Evolutionary conservation across 805 yeast genomes (phyloP).

Genomic region (Lipomyces starkeyi): DNA sequence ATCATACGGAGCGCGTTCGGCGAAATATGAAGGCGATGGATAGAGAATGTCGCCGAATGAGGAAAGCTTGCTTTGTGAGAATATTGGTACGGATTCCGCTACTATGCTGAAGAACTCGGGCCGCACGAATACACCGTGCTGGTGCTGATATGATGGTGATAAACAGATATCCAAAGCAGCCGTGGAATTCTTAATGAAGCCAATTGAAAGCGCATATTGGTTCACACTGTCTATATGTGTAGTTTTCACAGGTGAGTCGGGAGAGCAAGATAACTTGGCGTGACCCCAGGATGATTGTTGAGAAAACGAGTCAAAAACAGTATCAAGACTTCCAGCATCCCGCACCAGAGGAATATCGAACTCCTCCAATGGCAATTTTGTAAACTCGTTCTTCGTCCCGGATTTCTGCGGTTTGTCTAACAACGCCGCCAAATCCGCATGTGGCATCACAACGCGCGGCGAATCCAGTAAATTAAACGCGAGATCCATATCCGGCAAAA

Average conservation of each 20-base stretch:
- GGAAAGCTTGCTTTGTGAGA: conserved; percentile 38
- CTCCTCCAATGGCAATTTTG: conserved; percentile 22
- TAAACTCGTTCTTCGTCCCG: conserved; percentile 32
- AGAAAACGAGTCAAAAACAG: conserved; percentile 24
- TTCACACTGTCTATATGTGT: conserved; percentile 15
- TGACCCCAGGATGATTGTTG: conserved; percentile 36
- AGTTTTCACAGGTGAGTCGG: conserved; percentile 28
- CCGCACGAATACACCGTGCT: conserved; percentile 38
- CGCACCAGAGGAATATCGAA: conserved; percentile 10
- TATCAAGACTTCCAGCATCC: background rate
- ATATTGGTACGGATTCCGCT: conserved; percentile 37
- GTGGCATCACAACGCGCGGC: conserved; percentile 40
- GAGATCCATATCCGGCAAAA: conserved; percentile 41
- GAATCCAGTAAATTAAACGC: conserved; percentile 39
- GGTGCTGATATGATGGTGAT: conserved; percentile 31
- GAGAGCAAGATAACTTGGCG: conserved; percentile 28
- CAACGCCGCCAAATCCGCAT: conserved; percentile 29
- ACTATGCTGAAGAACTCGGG: conserved; percentile 35
- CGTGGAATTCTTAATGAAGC: conserved; percentile 34
- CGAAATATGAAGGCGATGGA: conserved; percentile 39
- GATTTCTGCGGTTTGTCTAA: conserved; percentile 15
- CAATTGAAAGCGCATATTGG: conserved; percentile 31
- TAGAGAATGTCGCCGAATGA: conserved; percentile 38
- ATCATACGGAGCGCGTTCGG: conserved; percentile 30
- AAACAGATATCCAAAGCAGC: conserved; percentile 38